These are phyloP conservation scores for Syzygium malaccense DNA, from an alignment of 441 rosid genomes.

Conservation along the genomic window DNA sequence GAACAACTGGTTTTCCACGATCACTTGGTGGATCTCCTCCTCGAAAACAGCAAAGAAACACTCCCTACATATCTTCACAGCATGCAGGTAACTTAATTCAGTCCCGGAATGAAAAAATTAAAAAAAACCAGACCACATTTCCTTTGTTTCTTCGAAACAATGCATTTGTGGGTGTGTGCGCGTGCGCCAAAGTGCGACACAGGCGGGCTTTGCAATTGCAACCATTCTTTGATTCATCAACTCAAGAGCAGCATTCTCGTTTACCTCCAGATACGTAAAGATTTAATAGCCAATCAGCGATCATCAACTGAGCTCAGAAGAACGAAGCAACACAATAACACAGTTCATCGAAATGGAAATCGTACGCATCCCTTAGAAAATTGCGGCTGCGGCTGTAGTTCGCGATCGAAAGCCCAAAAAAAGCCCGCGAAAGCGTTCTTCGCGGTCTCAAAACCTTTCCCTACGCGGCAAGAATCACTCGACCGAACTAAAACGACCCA, in stretches of 20 bases:
- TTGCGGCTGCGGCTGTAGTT: not conserved
- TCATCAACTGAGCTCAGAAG: not conserved
- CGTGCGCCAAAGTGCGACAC: not conserved
- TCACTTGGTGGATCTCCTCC: constrained; percentile 79
- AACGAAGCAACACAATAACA: not conserved
- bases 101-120: not conserved
- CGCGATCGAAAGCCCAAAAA: not conserved
- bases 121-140: not conserved
- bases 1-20: constrained; percentile 49
- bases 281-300: not conserved
- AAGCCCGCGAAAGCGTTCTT: not conserved
- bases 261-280: not conserved
- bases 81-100: not conserved
- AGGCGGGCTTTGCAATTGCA: not conserved
- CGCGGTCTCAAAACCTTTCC: not conserved
- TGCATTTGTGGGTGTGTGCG: not conserved
- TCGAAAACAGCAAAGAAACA: constrained; percentile 85
- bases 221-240: not conserved
- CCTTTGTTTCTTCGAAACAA: not conserved
- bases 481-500: not conserved
- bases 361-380: not conserved
- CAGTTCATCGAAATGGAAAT: not conserved
- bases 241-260: not conserved
- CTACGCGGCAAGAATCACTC: not conserved
- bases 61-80: constrained; percentile 69